Evolutionary conservation across 495 filamentous ascomycete species (phyloP).

Genomic region (Letharia lupina): DNA sequence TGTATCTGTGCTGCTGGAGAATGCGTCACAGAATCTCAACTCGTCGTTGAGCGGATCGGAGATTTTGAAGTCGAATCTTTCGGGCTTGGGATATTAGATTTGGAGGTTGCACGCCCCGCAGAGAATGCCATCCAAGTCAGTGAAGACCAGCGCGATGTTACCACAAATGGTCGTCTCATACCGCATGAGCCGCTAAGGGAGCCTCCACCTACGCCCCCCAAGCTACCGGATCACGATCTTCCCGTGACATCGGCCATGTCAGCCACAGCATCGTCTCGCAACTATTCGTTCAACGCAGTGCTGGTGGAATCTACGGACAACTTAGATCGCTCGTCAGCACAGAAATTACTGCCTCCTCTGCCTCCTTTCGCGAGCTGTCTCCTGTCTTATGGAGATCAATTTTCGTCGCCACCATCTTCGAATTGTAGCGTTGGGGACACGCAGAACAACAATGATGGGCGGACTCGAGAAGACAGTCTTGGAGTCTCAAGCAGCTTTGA

Average conservation of each 20-base stretch:
- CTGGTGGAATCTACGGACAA: neutral
- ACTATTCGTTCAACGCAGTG: neutral
- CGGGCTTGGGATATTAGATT: constrained; percentile 36
- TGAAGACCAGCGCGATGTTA: constrained; percentile 8
- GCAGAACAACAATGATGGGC: neutral
- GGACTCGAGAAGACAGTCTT: constrained; percentile 34
- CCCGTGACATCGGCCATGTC: constrained; percentile 6
- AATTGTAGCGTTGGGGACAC: neutral
- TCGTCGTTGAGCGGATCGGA: constrained; percentile 81
- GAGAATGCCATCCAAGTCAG: constrained; percentile 9
- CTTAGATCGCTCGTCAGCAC: constrained; percentile 17
- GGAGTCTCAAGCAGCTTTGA: constrained; percentile 49
- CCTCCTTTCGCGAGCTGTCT: constrained; percentile 25
- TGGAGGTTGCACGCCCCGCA: constrained; percentile 19
- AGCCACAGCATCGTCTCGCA: neutral
- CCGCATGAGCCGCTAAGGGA: constrained; percentile 14
- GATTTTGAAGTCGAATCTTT: constrained; percentile 79
- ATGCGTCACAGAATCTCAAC: constrained; percentile 75
- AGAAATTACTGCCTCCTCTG: constrained; percentile 29
- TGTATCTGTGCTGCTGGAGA: constrained; percentile 88
- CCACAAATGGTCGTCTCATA: constrained; percentile 1
- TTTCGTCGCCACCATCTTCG: constrained; percentile 7
- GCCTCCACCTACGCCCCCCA: constrained; percentile 18
- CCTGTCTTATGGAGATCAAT: constrained; percentile 24
- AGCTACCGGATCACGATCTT: constrained; percentile 1